Evolutionary conservation across 1,284 basidiomycete species (phyloP), one percentile per base, ranked within the genome.

Genomic region (Phaffia rhodozyma): DNA sequence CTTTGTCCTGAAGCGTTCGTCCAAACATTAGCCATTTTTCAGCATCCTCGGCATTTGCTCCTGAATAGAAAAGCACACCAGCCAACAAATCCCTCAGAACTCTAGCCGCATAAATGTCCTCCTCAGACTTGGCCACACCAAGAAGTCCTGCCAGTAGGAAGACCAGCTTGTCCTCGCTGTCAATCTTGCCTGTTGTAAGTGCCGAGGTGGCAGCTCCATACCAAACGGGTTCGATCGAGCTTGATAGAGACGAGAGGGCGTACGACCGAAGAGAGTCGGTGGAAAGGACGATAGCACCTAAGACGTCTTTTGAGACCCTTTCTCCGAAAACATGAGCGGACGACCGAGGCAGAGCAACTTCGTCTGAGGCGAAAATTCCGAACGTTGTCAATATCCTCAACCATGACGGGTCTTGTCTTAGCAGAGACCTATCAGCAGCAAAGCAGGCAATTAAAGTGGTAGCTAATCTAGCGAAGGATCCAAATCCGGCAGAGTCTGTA

Each of bases 1-100:
- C 81, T 62, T 75, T 77, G 63, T 79, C 82, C 69, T 87, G 82
- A 5, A 85, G 66, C 65, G 76, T 81, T 71, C 85, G 80, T 5
- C 83, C 86, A 47, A 87, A 78, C 2, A 76, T 71, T 56, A 93
- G 75, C 89, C 92, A 93, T 48, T 79, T 72, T 65, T 91, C 89
- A 0, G 83, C 84, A 67, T 92, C 89, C 0, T 75, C 76, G 50
- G 78, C 80, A 3, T 81, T 81, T 0, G 84, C 79, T 64, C 83
- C 84, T 51, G 80, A 78, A 58, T 76, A 74, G 50, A 75, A 71
- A 62, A 91, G 75, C 30, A 84, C 72, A 70, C 84, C 79, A 32
- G 80, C 80, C 55, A 92, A 70, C 9, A 89, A 77, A 50, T 78
- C 75, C 60, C 80, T 77, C 49, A 92, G 73, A 23, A 86, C 77